Conservation (phyloP, 169 alveolate species). For the Babesia sp. region DNA sequence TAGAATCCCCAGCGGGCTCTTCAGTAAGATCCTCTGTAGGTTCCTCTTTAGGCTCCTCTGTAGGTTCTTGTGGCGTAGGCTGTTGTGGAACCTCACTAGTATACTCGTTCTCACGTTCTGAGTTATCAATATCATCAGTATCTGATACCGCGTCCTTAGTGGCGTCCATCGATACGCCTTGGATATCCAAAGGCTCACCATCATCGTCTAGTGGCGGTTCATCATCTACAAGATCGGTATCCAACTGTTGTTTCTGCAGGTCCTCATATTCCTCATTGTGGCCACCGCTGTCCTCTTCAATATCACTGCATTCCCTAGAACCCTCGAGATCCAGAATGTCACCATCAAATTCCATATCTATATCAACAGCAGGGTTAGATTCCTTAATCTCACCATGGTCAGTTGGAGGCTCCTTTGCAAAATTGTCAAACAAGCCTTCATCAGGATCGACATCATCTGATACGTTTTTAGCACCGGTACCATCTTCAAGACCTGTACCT, state of each 20-base stretch:
- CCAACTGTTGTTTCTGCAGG: slow-evolving; percentile 57
- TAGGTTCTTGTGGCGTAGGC: slow-evolving; percentile 17
- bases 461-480: slow-evolving; percentile 66
- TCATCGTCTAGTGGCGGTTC: slow-evolving; percentile 34
- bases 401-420: slow-evolving; percentile 74
- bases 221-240: slow-evolving; percentile 62
- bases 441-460: slow-evolving; percentile 74
- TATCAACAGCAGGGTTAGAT: slow-evolving; percentile 73
- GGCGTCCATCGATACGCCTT: slow-evolving; percentile 21
- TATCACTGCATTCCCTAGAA: slow-evolving; percentile 72
- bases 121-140: slow-evolving; percentile 1
- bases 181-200: slow-evolving; percentile 40
- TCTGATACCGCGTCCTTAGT: slow-evolving; percentile 41
- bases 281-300: slow-evolving; percentile 65
- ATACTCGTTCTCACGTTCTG: slow-evolving; percentile 53
- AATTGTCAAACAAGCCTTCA: slow-evolving; percentile 69
- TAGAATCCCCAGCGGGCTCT: slow-evolving; percentile 23
- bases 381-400: slow-evolving; percentile 74
- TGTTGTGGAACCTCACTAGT: slow-evolving; percentile 67
- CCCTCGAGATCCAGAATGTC: slow-evolving; percentile 69
- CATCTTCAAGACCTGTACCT: slow-evolving; percentile 70
- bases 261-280: slow-evolving; percentile 68
- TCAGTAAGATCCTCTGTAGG: slow-evolving; percentile 32
- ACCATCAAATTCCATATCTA: slow-evolving; percentile 67
- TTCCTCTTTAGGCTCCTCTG: background rate